Evolutionary conservation across 805 yeast genomes (phyloP).

Genomic region (Hermanozyma aechmeae): DNA sequence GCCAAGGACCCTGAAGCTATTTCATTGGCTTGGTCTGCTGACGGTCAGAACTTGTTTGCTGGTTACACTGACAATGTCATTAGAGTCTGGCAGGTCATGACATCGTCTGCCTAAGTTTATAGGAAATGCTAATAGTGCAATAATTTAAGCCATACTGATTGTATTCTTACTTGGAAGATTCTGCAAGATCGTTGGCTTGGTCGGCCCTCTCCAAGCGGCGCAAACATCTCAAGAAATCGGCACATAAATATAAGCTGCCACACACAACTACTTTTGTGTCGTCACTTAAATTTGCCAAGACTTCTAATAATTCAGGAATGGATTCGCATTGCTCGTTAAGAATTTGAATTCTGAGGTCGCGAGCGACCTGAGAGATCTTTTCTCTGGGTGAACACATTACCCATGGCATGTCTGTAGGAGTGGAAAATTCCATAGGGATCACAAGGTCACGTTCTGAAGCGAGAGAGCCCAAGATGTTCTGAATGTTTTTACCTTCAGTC

Average conservation of each 20-base stretch:
- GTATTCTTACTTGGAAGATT: background rate
- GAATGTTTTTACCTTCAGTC: conserved; percentile 61
- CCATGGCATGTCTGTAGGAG: conserved; percentile 95
- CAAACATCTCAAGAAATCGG: no score
- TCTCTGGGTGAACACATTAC: conserved; percentile 52
- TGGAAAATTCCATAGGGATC: conserved; percentile 52
- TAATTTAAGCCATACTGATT: no score
- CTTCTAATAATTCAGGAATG: no score
- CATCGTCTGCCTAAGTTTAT: conserved; percentile 42
- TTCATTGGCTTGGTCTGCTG: conserved; percentile 99
- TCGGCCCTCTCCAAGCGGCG: no score
- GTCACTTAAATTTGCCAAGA: no score
- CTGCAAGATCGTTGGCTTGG: no score
- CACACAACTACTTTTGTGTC: no score
- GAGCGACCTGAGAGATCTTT: no score
- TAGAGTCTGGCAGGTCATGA: conserved; percentile 99
- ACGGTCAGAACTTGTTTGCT: conserved; percentile 98
- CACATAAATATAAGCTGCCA: no score
- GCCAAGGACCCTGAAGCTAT: conserved; percentile 97
- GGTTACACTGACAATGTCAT: conserved; percentile 99
- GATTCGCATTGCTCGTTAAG: no score
- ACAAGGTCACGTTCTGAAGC: conserved; percentile 57
- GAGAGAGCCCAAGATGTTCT: conserved; percentile 36
- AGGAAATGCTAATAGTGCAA: background rate
- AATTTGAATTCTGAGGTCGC: no score